Evolutionary conservation across 768 basidiomycete genomes (phyloP).

Genomic region (Calocybe cyanea): DNA sequence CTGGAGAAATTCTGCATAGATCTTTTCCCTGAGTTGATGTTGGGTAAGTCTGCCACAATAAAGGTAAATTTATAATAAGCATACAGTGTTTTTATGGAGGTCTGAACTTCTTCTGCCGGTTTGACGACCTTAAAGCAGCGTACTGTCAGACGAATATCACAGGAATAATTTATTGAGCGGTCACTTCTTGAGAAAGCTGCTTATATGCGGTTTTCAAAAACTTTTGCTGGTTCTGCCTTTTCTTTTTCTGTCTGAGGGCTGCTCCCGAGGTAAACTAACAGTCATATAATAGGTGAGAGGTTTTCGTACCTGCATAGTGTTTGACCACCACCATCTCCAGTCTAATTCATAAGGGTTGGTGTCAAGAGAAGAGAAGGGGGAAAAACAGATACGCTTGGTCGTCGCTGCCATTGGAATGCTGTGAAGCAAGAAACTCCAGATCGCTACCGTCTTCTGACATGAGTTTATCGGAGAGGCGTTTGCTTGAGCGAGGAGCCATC

Average conservation of each 20-base stretch:
- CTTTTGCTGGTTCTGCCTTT: constrained; percentile 18
- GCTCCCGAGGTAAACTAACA: neutral
- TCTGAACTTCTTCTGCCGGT: constrained; percentile 13
- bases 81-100: constrained; percentile 12
- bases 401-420: constrained; percentile 18
- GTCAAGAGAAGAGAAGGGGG: neutral
- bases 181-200: constrained; percentile 19
- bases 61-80: neutral
- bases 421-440: constrained; percentile 14
- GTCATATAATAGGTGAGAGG: neutral
- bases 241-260: constrained; percentile 17
- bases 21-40: constrained; percentile 12
- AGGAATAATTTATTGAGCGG: too few species aligned
- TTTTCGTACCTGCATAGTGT: constrained; percentile 12
- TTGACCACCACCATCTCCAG: constrained; percentile 16
- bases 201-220: constrained; percentile 17
- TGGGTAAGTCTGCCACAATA: neutral
- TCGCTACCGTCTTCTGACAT: constrained; percentile 11
- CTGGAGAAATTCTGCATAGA: constrained; percentile 17
- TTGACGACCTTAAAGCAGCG: constrained; percentile 7
- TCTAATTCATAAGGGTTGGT: neutral
- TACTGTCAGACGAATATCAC: neutral
- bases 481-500: constrained; percentile 10
- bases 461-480: neutral
- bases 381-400: constrained; percentile 16